A percentile compares a stretch with the other conserved stretches of the same genome.
Evolutionary conservation across 2,329 filamentous ascomycete genomes (phyloP).

Genomic region (Scleromitrula shiraiana): DNA sequence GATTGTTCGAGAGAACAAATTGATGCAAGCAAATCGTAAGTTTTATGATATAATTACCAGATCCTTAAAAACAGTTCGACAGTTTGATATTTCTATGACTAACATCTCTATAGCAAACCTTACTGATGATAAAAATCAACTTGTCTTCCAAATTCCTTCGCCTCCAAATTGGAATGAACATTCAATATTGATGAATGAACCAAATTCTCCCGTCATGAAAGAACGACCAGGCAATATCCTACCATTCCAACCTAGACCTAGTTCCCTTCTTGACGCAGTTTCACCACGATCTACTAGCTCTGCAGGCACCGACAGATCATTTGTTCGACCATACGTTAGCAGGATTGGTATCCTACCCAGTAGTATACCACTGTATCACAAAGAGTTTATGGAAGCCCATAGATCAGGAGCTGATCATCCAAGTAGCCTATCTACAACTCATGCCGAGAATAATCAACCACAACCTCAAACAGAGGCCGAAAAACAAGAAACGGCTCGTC

Average conservation of each 20-base stretch:
- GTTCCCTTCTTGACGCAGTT: conserved; percentile 23
- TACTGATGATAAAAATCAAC: conserved; percentile 27
- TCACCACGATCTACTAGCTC: conserved; percentile 29
- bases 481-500: conserved; percentile 70
- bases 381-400: conserved; percentile 75
- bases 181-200: background rate
- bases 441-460: conserved; percentile 32
- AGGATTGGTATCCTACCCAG: conserved; percentile 89
- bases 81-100: conserved; percentile 1
- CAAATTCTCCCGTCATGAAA: background rate
- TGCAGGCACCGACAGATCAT: conserved; percentile 25
- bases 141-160: conserved; percentile 46
- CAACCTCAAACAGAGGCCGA: conserved; percentile 55
- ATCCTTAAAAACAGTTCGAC: too few relatives aligned
- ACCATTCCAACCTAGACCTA: conserved; percentile 15
- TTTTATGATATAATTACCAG: conserved; percentile 28
- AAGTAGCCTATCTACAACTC: conserved; percentile 30
- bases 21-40: conserved; percentile 93
- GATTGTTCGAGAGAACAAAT: conserved; percentile 94
- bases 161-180: conserved; percentile 42
- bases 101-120: conserved; percentile 25
- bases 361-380: conserved; percentile 83
- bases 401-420: conserved; percentile 44
- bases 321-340: conserved; percentile 42
- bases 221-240: conserved; percentile 5